A percentile compares a stretch with the other conserved stretches of the same genome.
These are phyloP conservation scores for Vaccinium macrocarpon DNA, from an alignment of 148 eudicot genomes.

Conservation along the genomic window DNA sequence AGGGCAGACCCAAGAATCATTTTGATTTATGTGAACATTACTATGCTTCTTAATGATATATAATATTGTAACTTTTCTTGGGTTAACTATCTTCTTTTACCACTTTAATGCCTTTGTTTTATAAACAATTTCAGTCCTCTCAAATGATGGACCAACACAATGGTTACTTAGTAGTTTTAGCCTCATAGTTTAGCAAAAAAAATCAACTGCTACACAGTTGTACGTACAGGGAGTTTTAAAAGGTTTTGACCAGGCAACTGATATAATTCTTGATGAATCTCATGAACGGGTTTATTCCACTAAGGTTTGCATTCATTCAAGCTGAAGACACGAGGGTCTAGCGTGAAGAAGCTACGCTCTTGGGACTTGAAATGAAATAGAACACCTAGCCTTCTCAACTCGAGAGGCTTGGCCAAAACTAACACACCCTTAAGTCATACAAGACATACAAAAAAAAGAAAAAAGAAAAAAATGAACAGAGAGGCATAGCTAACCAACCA, in stretches of 20 bases:
- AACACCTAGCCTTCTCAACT: no score
- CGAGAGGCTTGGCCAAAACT: no score
- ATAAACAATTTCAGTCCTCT: conserved; percentile 64
- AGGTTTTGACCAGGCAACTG: conserved; percentile 90
- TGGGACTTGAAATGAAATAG: no score
- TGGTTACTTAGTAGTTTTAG: conserved; percentile 50
- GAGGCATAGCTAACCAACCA: no score
- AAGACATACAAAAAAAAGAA: no score
- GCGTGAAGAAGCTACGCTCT: no score
- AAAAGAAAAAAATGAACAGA: no score
- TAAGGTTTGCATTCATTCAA: conserved; percentile 39
- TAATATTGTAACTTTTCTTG: not conserved
- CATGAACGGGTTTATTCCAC: conserved; percentile 92
- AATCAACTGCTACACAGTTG: not conserved
- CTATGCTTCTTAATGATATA: not conserved
- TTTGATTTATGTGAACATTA: no score
- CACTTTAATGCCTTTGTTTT: not conserved
- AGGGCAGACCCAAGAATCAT: no score
- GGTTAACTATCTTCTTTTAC: not conserved
- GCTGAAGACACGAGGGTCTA: not conserved
- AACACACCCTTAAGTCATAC: no score
- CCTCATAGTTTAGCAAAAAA: not conserved
- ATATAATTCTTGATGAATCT: conserved; percentile 91
- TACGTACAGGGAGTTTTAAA: conserved; percentile 54
- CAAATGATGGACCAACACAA: conserved; percentile 88